These are phyloP conservation scores for Chlamydomonas reinhardtii DNA, from an alignment of 163 green algal genomes.

Conservation along the genomic window DNA sequence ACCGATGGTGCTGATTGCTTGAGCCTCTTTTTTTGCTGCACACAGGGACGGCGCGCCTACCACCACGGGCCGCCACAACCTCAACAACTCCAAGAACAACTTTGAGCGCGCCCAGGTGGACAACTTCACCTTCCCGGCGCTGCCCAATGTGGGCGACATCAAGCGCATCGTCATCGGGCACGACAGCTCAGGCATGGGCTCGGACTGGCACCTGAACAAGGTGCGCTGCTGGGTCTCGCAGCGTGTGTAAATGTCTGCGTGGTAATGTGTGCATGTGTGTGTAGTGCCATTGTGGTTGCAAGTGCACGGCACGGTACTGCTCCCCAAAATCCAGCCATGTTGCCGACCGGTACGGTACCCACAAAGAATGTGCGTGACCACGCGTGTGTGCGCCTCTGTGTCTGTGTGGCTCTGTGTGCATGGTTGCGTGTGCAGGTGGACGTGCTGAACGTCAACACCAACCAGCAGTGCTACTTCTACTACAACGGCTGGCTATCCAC, in stretches of 20 bases:
- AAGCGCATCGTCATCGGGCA: constrained; percentile 73
- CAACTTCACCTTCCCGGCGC: constrained; percentile 65
- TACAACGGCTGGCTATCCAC: constrained; percentile 69
- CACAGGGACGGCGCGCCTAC: constrained; percentile 56
- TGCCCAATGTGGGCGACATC: constrained; percentile 69
- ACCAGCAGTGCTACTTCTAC: constrained; percentile 58
- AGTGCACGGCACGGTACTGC: too few species aligned
- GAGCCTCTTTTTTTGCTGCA: too few species aligned
- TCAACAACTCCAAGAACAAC: constrained; percentile 70
- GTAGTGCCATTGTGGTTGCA: too few species aligned
- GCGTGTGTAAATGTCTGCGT: too few species aligned
- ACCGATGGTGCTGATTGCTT: too few species aligned
- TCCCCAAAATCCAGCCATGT: too few species aligned
- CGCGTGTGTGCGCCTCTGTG: too few species aligned
- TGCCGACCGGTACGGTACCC: too few species aligned
- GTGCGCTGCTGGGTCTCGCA: too few species aligned
- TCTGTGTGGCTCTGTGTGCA: too few species aligned
- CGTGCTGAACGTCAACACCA: constrained; percentile 63
- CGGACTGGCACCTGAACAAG: constrained; percentile 71
- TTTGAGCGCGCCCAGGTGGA: constrained; percentile 71
- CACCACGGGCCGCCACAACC: constrained; percentile 39
- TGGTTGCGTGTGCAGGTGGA: constrained; percentile 50
- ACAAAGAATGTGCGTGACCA: too few species aligned
- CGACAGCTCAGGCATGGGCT: constrained; percentile 62
- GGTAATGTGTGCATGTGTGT: not conserved